Conservation (phyloP, 1,284 basidiomycete species). For the Fomes fomentarius region DNA sequence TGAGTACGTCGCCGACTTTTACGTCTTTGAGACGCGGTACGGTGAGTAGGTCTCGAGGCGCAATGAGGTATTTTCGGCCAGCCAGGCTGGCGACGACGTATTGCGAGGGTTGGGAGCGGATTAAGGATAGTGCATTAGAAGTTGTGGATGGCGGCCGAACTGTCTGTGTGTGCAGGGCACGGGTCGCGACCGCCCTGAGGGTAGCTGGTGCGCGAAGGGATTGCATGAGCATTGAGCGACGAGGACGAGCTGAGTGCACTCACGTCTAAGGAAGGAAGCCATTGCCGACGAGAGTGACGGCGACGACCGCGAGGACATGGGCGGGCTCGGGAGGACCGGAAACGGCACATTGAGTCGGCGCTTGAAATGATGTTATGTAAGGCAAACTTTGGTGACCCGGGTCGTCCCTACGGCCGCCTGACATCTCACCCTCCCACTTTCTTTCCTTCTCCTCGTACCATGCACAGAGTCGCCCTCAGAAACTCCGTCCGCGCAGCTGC, state of each 20-base stretch:
- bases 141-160: constrained; percentile 32
- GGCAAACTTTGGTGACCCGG: constrained; percentile 32
- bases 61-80: constrained; percentile 86
- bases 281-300: constrained; percentile 30
- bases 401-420: constrained; percentile 32
- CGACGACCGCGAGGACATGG: constrained; percentile 19
- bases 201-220: constrained; percentile 17
- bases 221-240: background rate
- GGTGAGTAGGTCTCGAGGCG: constrained; percentile 90
- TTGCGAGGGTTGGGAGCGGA: constrained; percentile 81
- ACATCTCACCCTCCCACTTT: constrained; percentile 45
- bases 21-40: constrained; percentile 86
- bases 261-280: constrained; percentile 36
- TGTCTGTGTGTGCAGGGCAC: constrained; percentile 36
- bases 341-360: constrained; percentile 34
- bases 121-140: constrained; percentile 62
- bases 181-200: constrained; percentile 29
- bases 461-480: constrained; percentile 90
- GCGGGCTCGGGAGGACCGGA: constrained; percentile 24
- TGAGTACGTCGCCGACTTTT: constrained; percentile 83
- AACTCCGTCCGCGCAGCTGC: constrained; percentile 79
- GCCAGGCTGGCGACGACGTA: constrained; percentile 92
- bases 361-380: constrained; percentile 33
- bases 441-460: constrained; percentile 48
- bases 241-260: constrained; percentile 12